Base-by-base conservation (phyloP, 768 basidiomycete species). In the Tremella yokohamensis region DNA sequence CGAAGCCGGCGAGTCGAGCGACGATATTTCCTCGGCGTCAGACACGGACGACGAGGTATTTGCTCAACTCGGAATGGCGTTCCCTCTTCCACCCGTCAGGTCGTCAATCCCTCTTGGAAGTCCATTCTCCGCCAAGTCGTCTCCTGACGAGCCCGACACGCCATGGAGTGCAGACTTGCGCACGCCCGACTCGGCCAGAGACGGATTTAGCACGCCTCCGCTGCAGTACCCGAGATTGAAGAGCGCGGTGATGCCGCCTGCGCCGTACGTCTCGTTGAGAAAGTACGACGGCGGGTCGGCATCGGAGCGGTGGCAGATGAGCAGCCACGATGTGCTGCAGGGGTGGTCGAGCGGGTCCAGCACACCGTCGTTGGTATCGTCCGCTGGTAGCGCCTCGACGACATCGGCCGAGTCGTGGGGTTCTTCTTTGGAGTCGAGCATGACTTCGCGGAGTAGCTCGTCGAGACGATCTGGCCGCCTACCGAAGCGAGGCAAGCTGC, bases 51-150 rank as follows among this genome's bases (percentile, higher is more conserved):
- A 29, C 20, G 19, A 50, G 49, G 6, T 9, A 9, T 22, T 50
- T 9, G 26, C 20, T 45, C 18, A 45, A 8, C 42, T 22, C 42
- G 42, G 22, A 6, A 18, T 45, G 42, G 16, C 49, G 3, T 52
- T 52, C 34, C 51, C 51, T 2, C 51, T 52, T 38, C 51, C 51
- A 18, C 51, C 51, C 12, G 16, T 34, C 9, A 2, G 51, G 29
- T 52, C 51, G 3, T 37, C 49, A 8, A 4, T 50, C 9, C 8
- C 49, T 4, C 26, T 24, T n/a, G 49, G 26, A 50, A 45, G 18
- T 8, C 42, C 42, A 24, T 16, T 22, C 4, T 18, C 22, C 42
- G 42, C 42, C 42, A 18, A 45, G 42, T 45, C 42, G 42, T 22
- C 42, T 11, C 12, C 45, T 18, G 26, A 24, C 48, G 48, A 49